Evolutionary conservation across 352 stramenopile genomes (phyloP), one percentile per base, ranked within the genome.

Genomic region (Phytophthora sp.): DNA sequence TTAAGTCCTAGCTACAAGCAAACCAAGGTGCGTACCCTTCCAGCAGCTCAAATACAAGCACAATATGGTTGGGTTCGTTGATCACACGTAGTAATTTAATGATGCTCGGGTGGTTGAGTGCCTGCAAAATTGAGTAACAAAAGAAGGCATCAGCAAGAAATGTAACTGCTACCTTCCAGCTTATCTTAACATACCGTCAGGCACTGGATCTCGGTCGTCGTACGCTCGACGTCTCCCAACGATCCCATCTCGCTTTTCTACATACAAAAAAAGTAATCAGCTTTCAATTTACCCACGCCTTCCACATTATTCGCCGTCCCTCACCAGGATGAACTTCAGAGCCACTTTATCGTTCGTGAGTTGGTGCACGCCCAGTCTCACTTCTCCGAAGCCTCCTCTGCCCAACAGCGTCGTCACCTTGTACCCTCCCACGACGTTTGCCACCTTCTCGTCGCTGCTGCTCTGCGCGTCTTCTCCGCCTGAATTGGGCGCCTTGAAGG

Each of bases 221-320:
- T 94, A 47, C 87, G 76, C 69, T 96, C 86, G n/a, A 92, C 87
- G 27, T 93, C 89, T 35, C 82, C 87, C 29, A 96, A 74, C n/a
- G 84, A 93, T 7, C 82, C 80, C 77, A 96, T 95, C 50, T 95
- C 84, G 52, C 83, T 90, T 92, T 96, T 90, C 79, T 88, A 73
- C 16, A 54, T 66, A 45, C 24, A 12, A 30, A 39, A 13, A 1
- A n/a, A 30, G 31, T 27, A 16, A 9, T 49, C 21, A 51, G 39
- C 23, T 0, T 39, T 9, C 13, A 31, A 42, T 18, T 36, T 27
- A 21, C n/a, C n/a, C n/a, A 23, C 52, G 24, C 15, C 13, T 36
- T 24, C 5, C 1, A 7, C 23, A 5, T 26, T 27, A n/a, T 8
- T 64, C 21, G 7, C 6, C 1, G 13, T 18, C 3, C 38, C 74